Conservation (phyloP, 2,329 filamentous ascomycete species). For the Aspergillus thermomutatus region DNA sequence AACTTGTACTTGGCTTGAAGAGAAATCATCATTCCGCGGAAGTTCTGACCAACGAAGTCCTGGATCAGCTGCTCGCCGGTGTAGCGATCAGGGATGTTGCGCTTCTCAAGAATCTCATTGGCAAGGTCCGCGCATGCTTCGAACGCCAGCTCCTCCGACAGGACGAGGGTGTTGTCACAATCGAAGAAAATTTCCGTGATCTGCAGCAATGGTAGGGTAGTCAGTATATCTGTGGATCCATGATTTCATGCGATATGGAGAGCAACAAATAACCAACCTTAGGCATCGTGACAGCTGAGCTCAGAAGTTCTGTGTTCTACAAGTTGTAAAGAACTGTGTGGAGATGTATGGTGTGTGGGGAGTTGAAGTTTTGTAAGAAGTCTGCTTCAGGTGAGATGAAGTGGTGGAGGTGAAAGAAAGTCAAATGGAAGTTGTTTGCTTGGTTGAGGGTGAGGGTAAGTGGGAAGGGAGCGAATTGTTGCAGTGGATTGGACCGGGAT, state of each 20-base stretch:
- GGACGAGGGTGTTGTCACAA: slow-evolving; percentile 83
- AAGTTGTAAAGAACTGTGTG: neutral
- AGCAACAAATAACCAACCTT: slow-evolving; percentile 26
- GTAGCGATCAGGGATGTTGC: slow-evolving; percentile 65
- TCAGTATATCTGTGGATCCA: slow-evolving; percentile 15
- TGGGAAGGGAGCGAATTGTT: neutral
- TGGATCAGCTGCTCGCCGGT: slow-evolving; percentile 73
- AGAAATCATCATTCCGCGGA: slow-evolving; percentile 81
- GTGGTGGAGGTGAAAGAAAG: neutral
- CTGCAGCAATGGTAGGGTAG: slow-evolving; percentile 30
- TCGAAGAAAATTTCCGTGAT: slow-evolving; percentile 73
- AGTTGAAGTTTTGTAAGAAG: neutral
- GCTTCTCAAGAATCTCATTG: slow-evolving; percentile 74
- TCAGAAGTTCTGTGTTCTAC: neutral
- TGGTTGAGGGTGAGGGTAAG: neutral
- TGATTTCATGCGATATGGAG: neutral
- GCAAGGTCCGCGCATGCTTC: slow-evolving; percentile 85
- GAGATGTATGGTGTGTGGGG: neutral
- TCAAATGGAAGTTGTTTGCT: neutral
- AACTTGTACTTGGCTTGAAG: slow-evolving; percentile 76
- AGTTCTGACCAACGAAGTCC: slow-evolving; percentile 92
- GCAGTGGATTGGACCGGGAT: neutral
- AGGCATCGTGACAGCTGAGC: slow-evolving; percentile 25
- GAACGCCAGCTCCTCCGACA: slow-evolving; percentile 87
- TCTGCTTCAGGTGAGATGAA: neutral